Conservation (phyloP, 306 rosid genomes). For the Gillenia trifoliata region DNA sequence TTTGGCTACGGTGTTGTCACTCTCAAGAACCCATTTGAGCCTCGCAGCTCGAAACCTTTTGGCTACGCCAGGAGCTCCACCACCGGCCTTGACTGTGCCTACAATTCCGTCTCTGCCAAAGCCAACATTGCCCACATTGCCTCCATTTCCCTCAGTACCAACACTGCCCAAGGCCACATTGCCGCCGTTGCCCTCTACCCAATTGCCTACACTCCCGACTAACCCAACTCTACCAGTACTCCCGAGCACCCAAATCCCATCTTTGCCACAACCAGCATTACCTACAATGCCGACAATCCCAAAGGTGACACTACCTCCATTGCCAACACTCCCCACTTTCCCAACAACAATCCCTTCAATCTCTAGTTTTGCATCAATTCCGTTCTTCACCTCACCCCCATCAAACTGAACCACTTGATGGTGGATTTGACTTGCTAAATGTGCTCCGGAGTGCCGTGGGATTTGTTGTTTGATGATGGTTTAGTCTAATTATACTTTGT, state of each 20-base stretch:
- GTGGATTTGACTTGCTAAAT: neutral
- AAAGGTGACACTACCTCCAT: neutral
- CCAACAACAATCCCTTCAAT: constrained; percentile 6
- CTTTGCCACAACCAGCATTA: constrained; percentile 1
- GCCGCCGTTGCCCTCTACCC: constrained; percentile 11
- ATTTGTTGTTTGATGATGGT: neutral
- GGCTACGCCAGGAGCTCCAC: constrained; percentile 7
- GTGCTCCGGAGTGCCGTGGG: neutral
- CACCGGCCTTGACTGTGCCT: constrained; percentile 4
- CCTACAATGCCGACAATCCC: neutral
- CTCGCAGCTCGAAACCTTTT: constrained; percentile 15
- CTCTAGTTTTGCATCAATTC: constrained; percentile 5
- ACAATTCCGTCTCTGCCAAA: constrained; percentile 7
- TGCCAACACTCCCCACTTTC: constrained; percentile 4
- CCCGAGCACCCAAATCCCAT: neutral
- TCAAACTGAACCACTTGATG: constrained; percentile 3
- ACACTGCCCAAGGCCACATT: constrained; percentile 13
- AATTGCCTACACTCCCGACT: neutral
- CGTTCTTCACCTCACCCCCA: constrained; percentile 6
- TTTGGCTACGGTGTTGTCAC: neutral
- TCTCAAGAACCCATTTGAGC: constrained; percentile 2
- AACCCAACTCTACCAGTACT: constrained; percentile 1
- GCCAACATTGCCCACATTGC: neutral
- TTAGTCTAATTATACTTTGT: neutral
- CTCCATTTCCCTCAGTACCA: constrained; percentile 12